Percentiles rank a stretch among this genome's conserved stretches.
phyloP scores from a whole-genome alignment of 495 filamentous ascomycete species.

The Alectoria sarmentosa region DNA sequence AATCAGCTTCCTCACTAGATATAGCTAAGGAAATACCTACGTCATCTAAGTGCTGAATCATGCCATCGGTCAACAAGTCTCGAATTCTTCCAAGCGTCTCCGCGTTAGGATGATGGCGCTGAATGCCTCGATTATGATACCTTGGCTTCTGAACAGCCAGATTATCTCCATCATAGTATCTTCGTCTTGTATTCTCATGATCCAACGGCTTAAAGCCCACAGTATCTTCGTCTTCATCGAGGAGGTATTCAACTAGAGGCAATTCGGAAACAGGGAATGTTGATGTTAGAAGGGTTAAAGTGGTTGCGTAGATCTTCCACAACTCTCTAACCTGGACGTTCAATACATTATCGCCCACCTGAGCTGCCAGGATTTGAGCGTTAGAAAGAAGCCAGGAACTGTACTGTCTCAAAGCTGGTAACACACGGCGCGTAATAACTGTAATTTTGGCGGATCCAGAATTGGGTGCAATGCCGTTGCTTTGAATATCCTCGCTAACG shows the following conservation, averaged over 20 bases:
- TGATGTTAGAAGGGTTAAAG: slow-evolving; percentile 55
- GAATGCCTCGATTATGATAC: slow-evolving; percentile 47
- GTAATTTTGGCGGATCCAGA: slow-evolving; percentile 42
- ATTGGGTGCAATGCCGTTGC: slow-evolving; percentile 30
- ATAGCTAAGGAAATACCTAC: slow-evolving; percentile 30
- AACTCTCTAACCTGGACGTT: slow-evolving; percentile 55
- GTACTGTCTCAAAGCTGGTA: slow-evolving; percentile 66
- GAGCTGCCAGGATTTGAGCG: slow-evolving; percentile 42
- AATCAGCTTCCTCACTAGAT: slow-evolving; percentile 3
- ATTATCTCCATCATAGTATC: slow-evolving; percentile 38
- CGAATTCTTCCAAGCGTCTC: slow-evolving; percentile 67
- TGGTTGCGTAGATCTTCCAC: slow-evolving; percentile 65
- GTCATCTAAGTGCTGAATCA: slow-evolving; percentile 49
- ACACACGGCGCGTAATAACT: slow-evolving; percentile 53
- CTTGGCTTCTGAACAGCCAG: slow-evolving; percentile 42
- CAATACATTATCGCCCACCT: slow-evolving; percentile 49
- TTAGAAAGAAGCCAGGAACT: slow-evolving; percentile 61
- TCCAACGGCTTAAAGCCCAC: slow-evolving; percentile 66
- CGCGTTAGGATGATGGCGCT: slow-evolving; percentile 54
- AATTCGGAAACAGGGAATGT: slow-evolving; percentile 52
- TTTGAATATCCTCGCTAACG: slow-evolving; percentile 40
- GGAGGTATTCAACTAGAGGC: slow-evolving; percentile 55
- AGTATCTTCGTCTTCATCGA: slow-evolving; percentile 71
- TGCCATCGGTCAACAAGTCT: slow-evolving; percentile 60
- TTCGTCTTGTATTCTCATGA: slow-evolving; percentile 40